Conservation (phyloP, 768 basidiomycete genomes). For the Tulasnella calospora region DNA sequence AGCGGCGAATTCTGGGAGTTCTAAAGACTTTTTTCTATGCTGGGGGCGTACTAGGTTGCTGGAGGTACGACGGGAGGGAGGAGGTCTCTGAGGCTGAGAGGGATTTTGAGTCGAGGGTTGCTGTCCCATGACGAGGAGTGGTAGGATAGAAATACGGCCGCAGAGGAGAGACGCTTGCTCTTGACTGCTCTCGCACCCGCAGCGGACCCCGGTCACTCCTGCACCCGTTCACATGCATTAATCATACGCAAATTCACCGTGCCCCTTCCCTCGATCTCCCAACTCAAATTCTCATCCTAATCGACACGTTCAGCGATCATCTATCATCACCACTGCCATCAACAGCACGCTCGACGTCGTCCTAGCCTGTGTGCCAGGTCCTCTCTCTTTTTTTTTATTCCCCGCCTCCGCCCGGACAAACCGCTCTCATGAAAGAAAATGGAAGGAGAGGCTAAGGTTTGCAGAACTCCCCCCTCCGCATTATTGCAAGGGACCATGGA, state of each 20-base stretch:
- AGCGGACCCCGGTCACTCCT: neutral
- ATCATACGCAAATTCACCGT: neutral
- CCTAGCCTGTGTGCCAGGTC: neutral
- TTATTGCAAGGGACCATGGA: neutral
- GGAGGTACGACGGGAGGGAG: constrained; percentile 22
- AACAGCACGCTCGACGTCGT: neutral
- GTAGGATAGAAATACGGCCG: constrained; percentile 16
- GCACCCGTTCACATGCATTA: neutral
- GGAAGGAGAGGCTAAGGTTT: constrained; percentile 11
- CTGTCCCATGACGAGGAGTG: constrained; percentile 15
- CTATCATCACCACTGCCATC: neutral
- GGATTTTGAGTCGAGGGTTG: constrained; percentile 15
- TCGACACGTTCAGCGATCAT: neutral
- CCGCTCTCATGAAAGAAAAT: neutral
- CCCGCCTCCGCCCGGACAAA: neutral
- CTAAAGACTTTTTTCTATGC: constrained; percentile 21
- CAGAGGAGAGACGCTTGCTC: constrained; percentile 9
- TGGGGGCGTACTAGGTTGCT: constrained; percentile 2
- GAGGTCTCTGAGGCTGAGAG: constrained; percentile 21
- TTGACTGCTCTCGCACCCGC: constrained; percentile 3
- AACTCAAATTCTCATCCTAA: constrained; percentile 1
- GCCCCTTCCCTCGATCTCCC: neutral
- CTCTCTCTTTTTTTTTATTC: neutral
- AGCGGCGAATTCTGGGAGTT: constrained; percentile 27
- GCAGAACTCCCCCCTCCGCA: neutral